Conservation (phyloP, 169 alveolate species). For the Eimeria tenella region DNA sequence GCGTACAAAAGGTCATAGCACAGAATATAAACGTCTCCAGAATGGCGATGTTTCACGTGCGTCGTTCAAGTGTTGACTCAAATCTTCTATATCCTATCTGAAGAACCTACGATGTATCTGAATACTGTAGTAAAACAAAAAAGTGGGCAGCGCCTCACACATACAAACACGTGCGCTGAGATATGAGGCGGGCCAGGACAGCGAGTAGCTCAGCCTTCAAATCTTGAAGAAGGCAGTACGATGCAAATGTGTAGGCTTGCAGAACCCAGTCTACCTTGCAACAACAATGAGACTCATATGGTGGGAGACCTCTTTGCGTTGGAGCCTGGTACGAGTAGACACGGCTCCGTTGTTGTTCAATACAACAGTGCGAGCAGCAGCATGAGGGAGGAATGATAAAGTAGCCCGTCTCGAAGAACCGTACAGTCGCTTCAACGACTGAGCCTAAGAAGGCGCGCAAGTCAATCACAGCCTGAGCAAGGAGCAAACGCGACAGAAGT, state of each 20-base stretch:
- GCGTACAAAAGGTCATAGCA: not conserved
- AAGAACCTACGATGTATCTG: no score
- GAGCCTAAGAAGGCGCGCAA: conserved; percentile 63
- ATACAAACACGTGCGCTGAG: conserved; percentile 62
- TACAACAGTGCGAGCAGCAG: conserved; percentile 47
- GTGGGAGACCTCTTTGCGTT: conserved; percentile 34
- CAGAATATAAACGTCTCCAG: no score
- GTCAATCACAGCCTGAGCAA: conserved; percentile 57
- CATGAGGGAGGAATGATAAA: conserved; percentile 52
- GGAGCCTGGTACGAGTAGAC: not conserved
- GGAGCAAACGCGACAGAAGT: not conserved
- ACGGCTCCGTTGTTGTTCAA: not conserved
- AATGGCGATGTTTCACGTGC: no score
- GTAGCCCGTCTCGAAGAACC: conserved; percentile 44
- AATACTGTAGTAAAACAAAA: no score
- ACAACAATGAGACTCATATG: conserved; percentile 51
- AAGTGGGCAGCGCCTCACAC: conserved; percentile 12
- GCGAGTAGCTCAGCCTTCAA: conserved; percentile 31
- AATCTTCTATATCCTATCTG: not conserved
- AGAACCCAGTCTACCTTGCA: conserved; percentile 69
- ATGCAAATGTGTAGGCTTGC: conserved; percentile 67
- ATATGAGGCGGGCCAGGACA: conserved; percentile 52
- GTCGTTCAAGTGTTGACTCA: not conserved
- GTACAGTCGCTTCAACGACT: conserved; percentile 62
- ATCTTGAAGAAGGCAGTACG: conserved; percentile 56